Evolutionary conservation across 148 eudicot species (phyloP), one percentile per base, ranked within the genome.

Genomic region (Vaccinium vitisidaea): DNA sequence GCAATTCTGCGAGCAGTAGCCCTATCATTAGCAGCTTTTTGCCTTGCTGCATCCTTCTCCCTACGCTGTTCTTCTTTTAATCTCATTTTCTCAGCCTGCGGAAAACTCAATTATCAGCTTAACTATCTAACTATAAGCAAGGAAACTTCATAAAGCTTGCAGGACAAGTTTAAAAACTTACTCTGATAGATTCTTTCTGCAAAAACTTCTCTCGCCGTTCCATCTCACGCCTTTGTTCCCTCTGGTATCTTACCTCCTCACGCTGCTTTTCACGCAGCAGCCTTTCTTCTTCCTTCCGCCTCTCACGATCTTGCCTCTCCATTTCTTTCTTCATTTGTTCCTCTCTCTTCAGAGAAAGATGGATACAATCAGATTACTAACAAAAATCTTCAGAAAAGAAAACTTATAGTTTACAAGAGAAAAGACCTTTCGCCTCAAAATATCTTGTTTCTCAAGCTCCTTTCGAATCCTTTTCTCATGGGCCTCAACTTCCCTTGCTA

Each of bases 141-240:
- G 4, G 36, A 8, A 86, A 70, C 61, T 16, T 74, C 58, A 58
- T 5, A 77, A 25, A 70, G 46, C 56, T 63, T 27, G 46, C n/a
- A 80, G 19, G 55, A 55, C 76, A 36, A 50, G 16, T 56, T 65
- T 65, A 32, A 27, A 8, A 86, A 90, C 93, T 88, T 89, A 96
- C 99, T 89, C 93, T 93, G 8, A 92, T 83, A 82, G 91, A 88
- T 88, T 96, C 99, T 84, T 92, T 94, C 82, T 91, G 87, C 87
- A 94, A 86, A 81, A 90, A 91, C 88, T 93, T 96, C 86, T 94
- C 99, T 76, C 93, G 88, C 83, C 97, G 86, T 86, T 96, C 99
- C 94, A 96, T 84, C 92, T 96, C 99, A 85, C 98, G 98, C 87
- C 87, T 94, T 90, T 94, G 94, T 89, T 96, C 99, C 82, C 95